A percentile compares a stretch with the other conserved stretches of the same genome.
These are phyloP conservation scores for Metarhizium guizhouense DNA, from an alignment of 2,329 filamentous ascomycete species.

Conservation along the genomic window DNA sequence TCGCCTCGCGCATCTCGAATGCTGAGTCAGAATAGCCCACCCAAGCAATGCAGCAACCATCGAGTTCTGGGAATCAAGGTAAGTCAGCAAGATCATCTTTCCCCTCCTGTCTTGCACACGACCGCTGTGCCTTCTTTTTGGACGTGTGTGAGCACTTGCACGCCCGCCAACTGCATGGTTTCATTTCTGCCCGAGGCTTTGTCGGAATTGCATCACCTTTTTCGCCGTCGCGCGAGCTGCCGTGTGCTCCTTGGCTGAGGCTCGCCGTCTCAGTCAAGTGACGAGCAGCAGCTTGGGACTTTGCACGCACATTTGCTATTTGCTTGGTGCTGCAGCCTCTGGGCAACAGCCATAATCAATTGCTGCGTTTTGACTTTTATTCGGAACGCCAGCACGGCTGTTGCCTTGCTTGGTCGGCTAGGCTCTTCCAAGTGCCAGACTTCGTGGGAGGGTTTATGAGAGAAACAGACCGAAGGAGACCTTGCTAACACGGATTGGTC, in stretches of 20 bases:
- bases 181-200: background rate
- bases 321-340: background rate
- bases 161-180: background rate
- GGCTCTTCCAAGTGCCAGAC: background rate
- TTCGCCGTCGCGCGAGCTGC: background rate
- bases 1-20: conserved; percentile 11
- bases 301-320: background rate
- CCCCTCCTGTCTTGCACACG: conserved; percentile 3
- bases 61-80: conserved; percentile 13
- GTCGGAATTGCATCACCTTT: background rate
- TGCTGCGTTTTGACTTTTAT: background rate
- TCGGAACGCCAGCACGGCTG: background rate
- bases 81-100: conserved; percentile 9
- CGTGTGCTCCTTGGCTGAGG: background rate
- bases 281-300: background rate
- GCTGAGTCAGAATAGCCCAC: conserved; percentile 14
- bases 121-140: background rate
- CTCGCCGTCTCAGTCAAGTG: background rate
- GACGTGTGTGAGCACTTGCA: background rate
- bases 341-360: background rate
- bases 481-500: conserved; percentile 13
- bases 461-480: background rate
- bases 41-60: conserved; percentile 13
- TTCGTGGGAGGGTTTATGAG: background rate
- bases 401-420: background rate